phyloP scores from a whole-genome alignment of 345 rosid genomes.

The Syzygium grande region DNA sequence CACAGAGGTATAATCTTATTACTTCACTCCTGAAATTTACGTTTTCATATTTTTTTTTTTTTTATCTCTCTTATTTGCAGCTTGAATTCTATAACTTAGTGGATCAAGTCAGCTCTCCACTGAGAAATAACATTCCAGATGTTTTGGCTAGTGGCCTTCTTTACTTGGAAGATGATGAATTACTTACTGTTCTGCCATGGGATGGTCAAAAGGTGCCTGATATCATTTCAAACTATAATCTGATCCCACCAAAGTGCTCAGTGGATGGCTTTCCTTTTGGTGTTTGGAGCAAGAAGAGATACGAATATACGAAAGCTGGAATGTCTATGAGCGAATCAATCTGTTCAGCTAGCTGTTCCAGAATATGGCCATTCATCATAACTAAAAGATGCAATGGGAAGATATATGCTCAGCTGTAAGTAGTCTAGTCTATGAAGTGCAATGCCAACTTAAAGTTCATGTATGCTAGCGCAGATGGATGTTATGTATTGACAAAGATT shows the following conservation, averaged over 20 bases:
- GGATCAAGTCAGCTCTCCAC: conserved; percentile 36
- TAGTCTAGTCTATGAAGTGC: background rate
- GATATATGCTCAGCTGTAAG: conserved; percentile 84
- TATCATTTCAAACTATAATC: conserved; percentile 38
- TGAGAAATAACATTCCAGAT: conserved; percentile 63
- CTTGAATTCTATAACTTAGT: conserved; percentile 72
- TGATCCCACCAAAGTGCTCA: conserved; percentile 23
- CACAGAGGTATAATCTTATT: conserved; percentile 53
- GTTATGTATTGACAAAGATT: background rate
- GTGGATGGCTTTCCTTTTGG: conserved; percentile 60
- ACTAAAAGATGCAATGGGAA: conserved; percentile 89
- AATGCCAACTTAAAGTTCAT: background rate
- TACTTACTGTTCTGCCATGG: conserved; percentile 62
- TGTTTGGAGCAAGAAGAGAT: conserved; percentile 66
- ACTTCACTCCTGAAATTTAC: background rate
- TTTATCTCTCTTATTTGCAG: conserved; percentile 36
- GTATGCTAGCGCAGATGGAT: background rate
- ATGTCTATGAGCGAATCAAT: conserved; percentile 21
- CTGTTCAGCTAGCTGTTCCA: conserved; percentile 25
- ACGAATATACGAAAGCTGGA: conserved; percentile 46
- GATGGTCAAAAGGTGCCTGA: conserved; percentile 80
- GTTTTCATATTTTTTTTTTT: conserved; percentile 1
- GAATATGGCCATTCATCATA: conserved; percentile 78
- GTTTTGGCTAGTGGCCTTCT: conserved; percentile 75
- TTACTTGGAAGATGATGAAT: conserved; percentile 49